Conservation (phyloP, 2,329 filamentous ascomycete genomes). For the Fusarium anthophilum region DNA sequence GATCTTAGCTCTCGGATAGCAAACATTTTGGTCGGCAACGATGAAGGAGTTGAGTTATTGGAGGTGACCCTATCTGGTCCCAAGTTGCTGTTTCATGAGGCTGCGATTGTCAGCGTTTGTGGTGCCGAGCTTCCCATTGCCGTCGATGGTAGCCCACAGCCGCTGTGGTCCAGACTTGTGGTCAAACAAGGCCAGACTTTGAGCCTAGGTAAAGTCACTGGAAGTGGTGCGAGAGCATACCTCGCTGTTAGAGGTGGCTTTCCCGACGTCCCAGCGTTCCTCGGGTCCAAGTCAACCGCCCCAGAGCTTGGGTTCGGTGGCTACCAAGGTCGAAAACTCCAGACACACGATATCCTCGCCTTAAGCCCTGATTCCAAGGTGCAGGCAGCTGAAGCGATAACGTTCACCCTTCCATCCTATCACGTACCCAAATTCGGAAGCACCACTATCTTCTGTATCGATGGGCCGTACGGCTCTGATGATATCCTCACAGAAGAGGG, state of each 20-base stretch:
- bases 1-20: neutral
- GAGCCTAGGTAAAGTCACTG: neutral
- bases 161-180: neutral
- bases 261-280: conserved; percentile 61
- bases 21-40: neutral
- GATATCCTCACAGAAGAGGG: neutral
- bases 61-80: neutral
- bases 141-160: neutral
- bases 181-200: neutral
- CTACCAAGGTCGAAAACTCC: conserved; percentile 65
- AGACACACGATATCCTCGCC: conserved; percentile 46
- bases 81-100: neutral
- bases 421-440: neutral
- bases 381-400: too few relatives aligned
- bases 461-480: neutral
- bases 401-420: neutral
- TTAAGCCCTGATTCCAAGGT: neutral
- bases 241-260: conserved; percentile 22
- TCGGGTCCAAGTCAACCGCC: conserved; percentile 67
- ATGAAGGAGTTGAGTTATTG: neutral
- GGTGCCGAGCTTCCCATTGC: neutral
- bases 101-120: neutral
- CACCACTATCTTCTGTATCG: neutral
- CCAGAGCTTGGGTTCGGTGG: conserved; percentile 67
- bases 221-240: neutral